A percentile compares a stretch with the other conserved stretches of the same genome.
Evolutionary conservation across 345 rosid species (phyloP).

Genomic region (Corymbia maculata): DNA sequence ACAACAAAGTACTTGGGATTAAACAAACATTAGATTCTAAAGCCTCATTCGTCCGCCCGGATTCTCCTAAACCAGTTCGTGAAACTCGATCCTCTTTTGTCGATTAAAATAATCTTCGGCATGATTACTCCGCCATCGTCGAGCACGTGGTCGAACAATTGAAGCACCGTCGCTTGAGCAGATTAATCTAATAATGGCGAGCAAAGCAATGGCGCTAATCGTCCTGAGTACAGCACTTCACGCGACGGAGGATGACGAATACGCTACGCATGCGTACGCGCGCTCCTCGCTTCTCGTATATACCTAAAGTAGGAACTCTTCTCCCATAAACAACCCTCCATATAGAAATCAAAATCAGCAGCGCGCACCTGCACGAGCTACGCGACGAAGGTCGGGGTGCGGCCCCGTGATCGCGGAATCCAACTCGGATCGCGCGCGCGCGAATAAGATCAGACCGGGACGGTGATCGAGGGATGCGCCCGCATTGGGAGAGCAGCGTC

Average conservation of each 20-base stretch:
- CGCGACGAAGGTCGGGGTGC: neutral
- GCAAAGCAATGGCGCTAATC: neutral
- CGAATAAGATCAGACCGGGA: neutral
- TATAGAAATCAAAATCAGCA: neutral
- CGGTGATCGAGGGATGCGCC: neutral
- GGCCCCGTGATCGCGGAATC: neutral
- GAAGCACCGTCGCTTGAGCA: neutral
- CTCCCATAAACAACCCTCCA: neutral
- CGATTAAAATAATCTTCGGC: neutral
- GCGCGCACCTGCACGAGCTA: neutral
- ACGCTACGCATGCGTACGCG: neutral
- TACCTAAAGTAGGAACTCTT: neutral
- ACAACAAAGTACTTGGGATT: neutral
- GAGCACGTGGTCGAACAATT: neutral
- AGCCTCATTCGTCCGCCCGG: neutral
- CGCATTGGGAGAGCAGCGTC: neutral
- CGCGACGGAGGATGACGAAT: neutral
- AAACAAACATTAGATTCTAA: neutral
- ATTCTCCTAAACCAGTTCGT: neutral
- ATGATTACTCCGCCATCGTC: neutral
- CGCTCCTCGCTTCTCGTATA: neutral
- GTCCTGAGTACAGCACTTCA: neutral
- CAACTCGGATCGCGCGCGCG: neutral
- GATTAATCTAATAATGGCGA: neutral
- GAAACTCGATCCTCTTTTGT: neutral